phyloP scores from a whole-genome alignment of 768 basidiomycete genomes.

The Neoboletus magnificus region DNA sequence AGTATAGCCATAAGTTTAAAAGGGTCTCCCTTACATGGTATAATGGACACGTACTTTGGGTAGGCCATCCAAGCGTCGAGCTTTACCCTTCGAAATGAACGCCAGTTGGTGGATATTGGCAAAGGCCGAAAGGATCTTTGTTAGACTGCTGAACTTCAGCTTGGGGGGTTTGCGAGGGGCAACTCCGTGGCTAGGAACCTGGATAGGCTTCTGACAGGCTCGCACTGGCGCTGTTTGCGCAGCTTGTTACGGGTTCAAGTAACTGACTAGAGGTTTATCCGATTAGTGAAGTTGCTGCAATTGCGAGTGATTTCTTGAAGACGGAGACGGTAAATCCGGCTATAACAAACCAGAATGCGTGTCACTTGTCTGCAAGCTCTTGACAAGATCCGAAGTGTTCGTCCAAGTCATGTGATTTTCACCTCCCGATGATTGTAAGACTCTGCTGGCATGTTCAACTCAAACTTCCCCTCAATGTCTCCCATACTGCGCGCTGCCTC shows the following conservation, averaged over 20 bases:
- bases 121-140: background rate
- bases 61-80: background rate
- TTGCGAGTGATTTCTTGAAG: background rate
- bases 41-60: background rate
- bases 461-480: background rate
- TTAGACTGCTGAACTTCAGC: background rate
- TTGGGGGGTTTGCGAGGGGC: background rate
- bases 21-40: background rate
- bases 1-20: background rate
- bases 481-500: slow-evolving; percentile 26
- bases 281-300: background rate
- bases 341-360: too few species aligned
- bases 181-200: background rate
- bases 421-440: too few species aligned
- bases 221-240: background rate
- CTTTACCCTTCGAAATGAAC: background rate
- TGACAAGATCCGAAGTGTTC: background rate
- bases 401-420: slow-evolving; percentile 22
- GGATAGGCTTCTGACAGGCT: background rate
- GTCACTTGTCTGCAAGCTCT: too few species aligned
- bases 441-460: too few species aligned
- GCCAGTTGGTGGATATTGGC: background rate
- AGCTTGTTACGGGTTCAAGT: background rate
- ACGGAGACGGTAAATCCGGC: too few species aligned
- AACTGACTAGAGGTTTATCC: background rate